Evolutionary conservation across 2,329 filamentous ascomycete genomes (phyloP).

Genomic region (Ophiobolus disseminans): DNA sequence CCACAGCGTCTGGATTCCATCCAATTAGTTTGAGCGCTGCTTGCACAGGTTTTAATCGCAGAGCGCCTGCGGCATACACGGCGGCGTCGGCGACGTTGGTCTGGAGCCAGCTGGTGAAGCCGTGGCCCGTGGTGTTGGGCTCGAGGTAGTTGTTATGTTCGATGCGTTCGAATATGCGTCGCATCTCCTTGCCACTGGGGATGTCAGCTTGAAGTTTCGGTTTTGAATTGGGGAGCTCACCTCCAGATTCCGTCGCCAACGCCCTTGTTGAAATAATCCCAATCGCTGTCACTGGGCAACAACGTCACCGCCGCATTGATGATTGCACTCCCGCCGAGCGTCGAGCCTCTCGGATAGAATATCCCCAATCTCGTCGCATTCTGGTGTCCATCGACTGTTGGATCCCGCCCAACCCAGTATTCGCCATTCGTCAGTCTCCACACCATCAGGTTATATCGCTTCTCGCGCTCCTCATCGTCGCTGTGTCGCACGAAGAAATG

Average conservation of each 20-base stretch:
- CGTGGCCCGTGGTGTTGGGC: constrained; percentile 23
- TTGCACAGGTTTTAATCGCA: constrained; percentile 17
- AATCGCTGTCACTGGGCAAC: constrained; percentile 26
- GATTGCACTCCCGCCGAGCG: constrained; percentile 25
- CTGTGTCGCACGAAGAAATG: constrained; percentile 68
- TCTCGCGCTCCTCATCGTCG: constrained; percentile 57
- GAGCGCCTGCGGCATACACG: constrained; percentile 5
- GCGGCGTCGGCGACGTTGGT: constrained; percentile 20
- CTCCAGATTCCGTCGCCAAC: constrained; percentile 24
- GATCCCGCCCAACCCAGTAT: constrained; percentile 25
- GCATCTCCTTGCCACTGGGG: constrained; percentile 20
- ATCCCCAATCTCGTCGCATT: constrained; percentile 45
- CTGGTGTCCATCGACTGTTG: constrained; percentile 25
- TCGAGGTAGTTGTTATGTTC: constrained; percentile 28
- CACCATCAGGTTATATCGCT: constrained; percentile 50
- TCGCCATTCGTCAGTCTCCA: constrained; percentile 24
- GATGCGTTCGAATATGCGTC: constrained; percentile 23
- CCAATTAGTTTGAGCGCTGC: constrained; percentile 22
- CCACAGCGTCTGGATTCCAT: constrained; percentile 17
- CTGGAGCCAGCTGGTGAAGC: constrained; percentile 27
- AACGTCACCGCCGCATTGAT: constrained; percentile 24
- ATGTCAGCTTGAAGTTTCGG: background rate
- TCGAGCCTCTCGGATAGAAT: constrained; percentile 25
- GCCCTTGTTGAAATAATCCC: constrained; percentile 26
- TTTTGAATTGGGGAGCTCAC: background rate